Evolutionary conservation across 768 basidiomycete species (phyloP).

Genomic region (Lactarius trivialis): DNA sequence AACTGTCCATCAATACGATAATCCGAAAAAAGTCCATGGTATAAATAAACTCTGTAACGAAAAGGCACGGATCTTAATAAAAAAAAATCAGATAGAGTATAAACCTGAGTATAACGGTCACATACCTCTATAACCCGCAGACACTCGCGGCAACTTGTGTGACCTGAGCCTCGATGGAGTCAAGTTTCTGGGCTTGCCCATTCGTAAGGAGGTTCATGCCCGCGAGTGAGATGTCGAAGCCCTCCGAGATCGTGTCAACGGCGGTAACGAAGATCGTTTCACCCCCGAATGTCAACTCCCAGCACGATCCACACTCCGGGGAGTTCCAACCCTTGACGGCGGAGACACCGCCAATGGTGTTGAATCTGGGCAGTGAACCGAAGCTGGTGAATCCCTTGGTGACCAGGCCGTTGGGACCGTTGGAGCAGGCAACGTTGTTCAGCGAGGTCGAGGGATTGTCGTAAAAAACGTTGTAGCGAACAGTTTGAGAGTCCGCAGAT

Average conservation of each 20-base stretch:
- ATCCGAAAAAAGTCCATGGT: background rate
- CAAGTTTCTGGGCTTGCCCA: slow-evolving; percentile 1
- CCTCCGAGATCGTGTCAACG: no score
- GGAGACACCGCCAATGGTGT: slow-evolving; percentile 23
- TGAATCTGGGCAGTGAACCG: slow-evolving; percentile 23
- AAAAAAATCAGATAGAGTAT: background rate
- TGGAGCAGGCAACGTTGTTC: no score
- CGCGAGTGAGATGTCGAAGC: no score
- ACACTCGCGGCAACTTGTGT: background rate
- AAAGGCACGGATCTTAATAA: background rate
- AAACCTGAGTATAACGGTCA: no score
- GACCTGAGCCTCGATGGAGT: background rate
- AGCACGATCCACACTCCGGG: slow-evolving; percentile 1
- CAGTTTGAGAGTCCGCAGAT: background rate
- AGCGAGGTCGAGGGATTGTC: slow-evolving; percentile 18
- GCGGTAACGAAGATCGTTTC: no score
- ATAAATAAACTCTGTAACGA: no score
- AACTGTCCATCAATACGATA: background rate
- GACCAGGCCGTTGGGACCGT: no score
- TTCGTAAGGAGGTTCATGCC: slow-evolving; percentile 43
- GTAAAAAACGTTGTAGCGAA: slow-evolving; percentile 9
- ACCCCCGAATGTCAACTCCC: no score
- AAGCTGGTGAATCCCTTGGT: slow-evolving; percentile 21
- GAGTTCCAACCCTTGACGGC: slow-evolving; percentile 30
- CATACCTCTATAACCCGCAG: no score